Evolutionary conservation across 1,284 basidiomycete genomes (phyloP).

Genomic region (Malassezia sp.): DNA sequence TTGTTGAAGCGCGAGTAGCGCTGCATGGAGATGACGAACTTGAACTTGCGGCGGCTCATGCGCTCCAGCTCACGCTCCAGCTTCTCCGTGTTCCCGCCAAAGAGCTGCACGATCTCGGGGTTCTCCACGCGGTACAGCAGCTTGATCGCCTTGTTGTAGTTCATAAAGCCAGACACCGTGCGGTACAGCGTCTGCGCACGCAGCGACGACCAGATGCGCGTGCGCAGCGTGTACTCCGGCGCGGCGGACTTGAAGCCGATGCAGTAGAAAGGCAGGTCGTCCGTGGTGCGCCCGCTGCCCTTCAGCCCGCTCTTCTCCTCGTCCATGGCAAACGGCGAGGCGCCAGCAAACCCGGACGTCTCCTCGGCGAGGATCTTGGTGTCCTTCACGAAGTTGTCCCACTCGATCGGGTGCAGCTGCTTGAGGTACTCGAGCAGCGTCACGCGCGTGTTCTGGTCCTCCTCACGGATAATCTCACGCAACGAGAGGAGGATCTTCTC

Average conservation of each 20-base stretch:
- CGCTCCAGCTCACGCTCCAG: slow-evolving; percentile 92
- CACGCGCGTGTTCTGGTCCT: slow-evolving; percentile 47
- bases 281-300: slow-evolving; percentile 50
- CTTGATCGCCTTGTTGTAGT: slow-evolving; percentile 99
- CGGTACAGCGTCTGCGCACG: slow-evolving; percentile 96
- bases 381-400: slow-evolving; percentile 99
- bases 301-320: slow-evolving; percentile 41
- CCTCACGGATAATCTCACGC: slow-evolving; percentile 46
- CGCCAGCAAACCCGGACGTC: slow-evolving; percentile 69
- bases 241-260: slow-evolving; percentile 98
- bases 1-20: slow-evolving; percentile 99
- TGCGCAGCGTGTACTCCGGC: slow-evolving; percentile 94
- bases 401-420: slow-evolving; percentile 92
- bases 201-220: slow-evolving; percentile 95
- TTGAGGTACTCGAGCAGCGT: slow-evolving; percentile 60
- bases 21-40: slow-evolving; percentile 99
- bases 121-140: slow-evolving; percentile 98
- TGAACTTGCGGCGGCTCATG: slow-evolving; percentile 97
- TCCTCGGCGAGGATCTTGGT: slow-evolving; percentile 98
- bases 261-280: slow-evolving; percentile 95
- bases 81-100: slow-evolving; percentile 93
- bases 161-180: slow-evolving; percentile 99
- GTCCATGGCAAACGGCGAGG: slow-evolving; percentile 61
- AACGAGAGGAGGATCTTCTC: slow-evolving; percentile 46
- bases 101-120: slow-evolving; percentile 92